A percentile compares a stretch with the other conserved stretches of the same genome.
Evolutionary conservation across 2,329 filamentous ascomycete species (phyloP).

Genomic region (Tolypocladium tundrense): DNA sequence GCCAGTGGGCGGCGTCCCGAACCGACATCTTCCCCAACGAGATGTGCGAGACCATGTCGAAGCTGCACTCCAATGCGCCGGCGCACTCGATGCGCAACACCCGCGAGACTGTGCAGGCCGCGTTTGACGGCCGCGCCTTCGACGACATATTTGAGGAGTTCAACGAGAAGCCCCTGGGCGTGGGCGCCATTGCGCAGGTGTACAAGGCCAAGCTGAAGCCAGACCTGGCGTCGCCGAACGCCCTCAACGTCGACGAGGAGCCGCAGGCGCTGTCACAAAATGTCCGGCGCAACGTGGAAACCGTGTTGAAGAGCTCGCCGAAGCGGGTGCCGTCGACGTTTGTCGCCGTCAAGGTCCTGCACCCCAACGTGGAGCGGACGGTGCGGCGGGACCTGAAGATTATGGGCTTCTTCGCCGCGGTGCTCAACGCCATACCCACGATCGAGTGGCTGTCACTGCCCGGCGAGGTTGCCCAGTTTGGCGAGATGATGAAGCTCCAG

Average conservation of each 20-base stretch:
- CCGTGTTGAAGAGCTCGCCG: constrained; percentile 76
- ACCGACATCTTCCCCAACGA: constrained; percentile 93
- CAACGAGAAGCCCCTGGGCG: constrained; percentile 76
- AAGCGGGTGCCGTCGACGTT: constrained; percentile 80
- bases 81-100: constrained; percentile 79
- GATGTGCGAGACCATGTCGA: constrained; percentile 88
- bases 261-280: constrained; percentile 49
- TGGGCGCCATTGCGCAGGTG: constrained; percentile 94
- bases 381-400: constrained; percentile 88
- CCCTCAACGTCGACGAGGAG: constrained; percentile 38
- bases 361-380: constrained; percentile 80
- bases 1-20: constrained; percentile 95
- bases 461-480: constrained; percentile 88
- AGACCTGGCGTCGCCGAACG: constrained; percentile 56
- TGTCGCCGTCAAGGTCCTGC: constrained; percentile 91
- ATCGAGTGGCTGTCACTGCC: constrained; percentile 97
- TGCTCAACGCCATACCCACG: constrained; percentile 80
- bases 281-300: constrained; percentile 73
- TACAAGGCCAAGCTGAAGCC: constrained; percentile 90
- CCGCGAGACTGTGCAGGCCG: constrained; percentile 65
- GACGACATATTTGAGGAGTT: constrained; percentile 96
- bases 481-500: constrained; percentile 98
- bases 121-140: constrained; percentile 71
- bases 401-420: constrained; percentile 81
- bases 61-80: constrained; percentile 86